A percentile compares a stretch with the other conserved stretches of the same genome.
Evolutionary conservation across 768 basidiomycete genomes (phyloP).

Genomic region (Mycena rebaudengoi): DNA sequence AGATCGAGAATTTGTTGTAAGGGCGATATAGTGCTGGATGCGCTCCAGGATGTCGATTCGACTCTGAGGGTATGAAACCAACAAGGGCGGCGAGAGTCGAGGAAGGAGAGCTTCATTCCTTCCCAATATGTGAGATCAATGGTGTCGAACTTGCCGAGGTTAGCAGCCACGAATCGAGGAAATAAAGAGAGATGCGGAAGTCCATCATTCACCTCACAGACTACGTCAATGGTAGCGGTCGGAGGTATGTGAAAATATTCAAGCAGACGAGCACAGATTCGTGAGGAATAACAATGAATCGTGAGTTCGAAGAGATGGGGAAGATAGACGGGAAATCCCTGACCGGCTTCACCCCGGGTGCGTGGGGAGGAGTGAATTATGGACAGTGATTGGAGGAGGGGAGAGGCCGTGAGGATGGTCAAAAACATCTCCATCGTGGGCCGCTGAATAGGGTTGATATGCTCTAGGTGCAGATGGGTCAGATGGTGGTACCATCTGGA

Average conservation of each 20-base stretch:
- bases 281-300: slow-evolving; percentile 3
- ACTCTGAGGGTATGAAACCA: slow-evolving; percentile 12
- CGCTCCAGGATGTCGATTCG: not conserved
- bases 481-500: slow-evolving; percentile 22
- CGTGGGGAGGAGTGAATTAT: slow-evolving; percentile 5
- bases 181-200: too few relatives aligned
- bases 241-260: slow-evolving; percentile 8
- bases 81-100: too few relatives aligned
- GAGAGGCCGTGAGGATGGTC: slow-evolving; percentile 12
- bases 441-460: slow-evolving; percentile 5
- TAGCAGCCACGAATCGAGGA: too few relatives aligned
- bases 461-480: slow-evolving; percentile 20
- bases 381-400: slow-evolving; percentile 12
- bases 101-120: too few relatives aligned
- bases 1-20: slow-evolving; percentile 5
- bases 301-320: slow-evolving; percentile 10
- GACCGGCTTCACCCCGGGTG: too few relatives aligned
- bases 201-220: not conserved
- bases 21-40: not conserved
- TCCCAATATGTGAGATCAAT: too few relatives aligned
- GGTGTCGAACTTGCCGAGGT: too few relatives aligned
- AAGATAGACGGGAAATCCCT: slow-evolving; percentile 10
- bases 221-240: not conserved
- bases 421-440: slow-evolving; percentile 18
- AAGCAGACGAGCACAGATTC: slow-evolving; percentile 1